Conservation (phyloP, 202 grass and related monocot genomes). For the Eragrostis tef region DNA sequence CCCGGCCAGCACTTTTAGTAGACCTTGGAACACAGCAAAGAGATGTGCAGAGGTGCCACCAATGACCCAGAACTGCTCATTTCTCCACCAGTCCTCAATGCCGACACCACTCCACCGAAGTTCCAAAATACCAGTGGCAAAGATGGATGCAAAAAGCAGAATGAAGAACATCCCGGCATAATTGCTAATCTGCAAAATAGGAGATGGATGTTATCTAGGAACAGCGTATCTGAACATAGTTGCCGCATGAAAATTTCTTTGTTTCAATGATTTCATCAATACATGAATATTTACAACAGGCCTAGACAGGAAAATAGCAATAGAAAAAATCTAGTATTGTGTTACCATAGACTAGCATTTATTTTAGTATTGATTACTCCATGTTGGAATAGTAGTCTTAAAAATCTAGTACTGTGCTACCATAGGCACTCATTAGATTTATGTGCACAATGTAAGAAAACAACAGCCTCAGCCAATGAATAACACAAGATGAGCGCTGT, state of each 20-base stretch:
- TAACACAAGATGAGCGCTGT: not conserved
- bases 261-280: slow-evolving; percentile 26
- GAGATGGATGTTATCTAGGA: not conserved
- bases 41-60: slow-evolving; percentile 96
- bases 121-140: slow-evolving; percentile 82
- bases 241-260: slow-evolving; percentile 8
- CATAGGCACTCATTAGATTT: not conserved
- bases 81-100: slow-evolving; percentile 97
- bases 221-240: not conserved
- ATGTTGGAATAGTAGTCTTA: not conserved
- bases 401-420: too few relatives aligned
- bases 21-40: slow-evolving; percentile 91
- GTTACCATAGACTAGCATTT: not conserved
- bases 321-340: slow-evolving; percentile 1
- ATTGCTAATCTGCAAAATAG: slow-evolving; percentile 77
- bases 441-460: slow-evolving; percentile 11
- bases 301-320: slow-evolving; percentile 18
- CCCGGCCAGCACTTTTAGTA: slow-evolving; percentile 82
- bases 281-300: slow-evolving; percentile 1
- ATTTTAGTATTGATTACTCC: slow-evolving; percentile 3
- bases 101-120: slow-evolving; percentile 90
- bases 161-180: slow-evolving; percentile 92
- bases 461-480: not conserved
- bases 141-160: slow-evolving; percentile 86
- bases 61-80: slow-evolving; percentile 97